Percentiles rank a stretch among this genome's conserved stretches.
phyloP scores from a whole-genome alignment of 2,329 filamentous ascomycete species.

The Niveomyces coronatus region DNA sequence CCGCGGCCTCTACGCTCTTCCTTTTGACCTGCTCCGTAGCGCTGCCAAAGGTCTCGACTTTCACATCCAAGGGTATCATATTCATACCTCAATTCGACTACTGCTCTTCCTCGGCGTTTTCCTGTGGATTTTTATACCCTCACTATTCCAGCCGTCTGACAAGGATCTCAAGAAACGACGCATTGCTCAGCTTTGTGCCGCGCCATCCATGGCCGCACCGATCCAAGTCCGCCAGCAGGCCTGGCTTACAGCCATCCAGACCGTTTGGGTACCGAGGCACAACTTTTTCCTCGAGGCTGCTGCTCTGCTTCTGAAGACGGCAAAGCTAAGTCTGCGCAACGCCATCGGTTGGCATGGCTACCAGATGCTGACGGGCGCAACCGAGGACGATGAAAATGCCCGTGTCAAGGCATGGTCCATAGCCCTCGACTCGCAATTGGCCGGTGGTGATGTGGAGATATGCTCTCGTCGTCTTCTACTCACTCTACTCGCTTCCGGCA shows the following conservation, averaged over 20 bases:
- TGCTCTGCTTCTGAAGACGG: conserved; percentile 67
- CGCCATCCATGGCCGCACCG: conserved; percentile 67
- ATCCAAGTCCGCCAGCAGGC: conserved; percentile 79
- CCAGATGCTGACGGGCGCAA: conserved; percentile 67
- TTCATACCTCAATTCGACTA: conserved; percentile 43
- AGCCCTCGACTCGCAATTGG: conserved; percentile 83
- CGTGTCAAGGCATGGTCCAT: conserved; percentile 89
- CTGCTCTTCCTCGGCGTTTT: conserved; percentile 42
- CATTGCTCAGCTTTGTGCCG: conserved; percentile 35
- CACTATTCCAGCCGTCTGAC: conserved; percentile 32
- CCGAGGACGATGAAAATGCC: conserved; percentile 74
- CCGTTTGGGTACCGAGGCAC: conserved; percentile 81
- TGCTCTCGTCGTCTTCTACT: conserved; percentile 78
- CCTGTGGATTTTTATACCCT: conserved; percentile 45
- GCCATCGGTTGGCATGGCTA: conserved; percentile 68
- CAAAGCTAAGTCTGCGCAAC: conserved; percentile 73
- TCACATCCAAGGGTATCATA: conserved; percentile 43
- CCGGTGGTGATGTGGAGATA: conserved; percentile 81
- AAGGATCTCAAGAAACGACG: conserved; percentile 44
- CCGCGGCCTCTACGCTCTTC: conserved; percentile 56
- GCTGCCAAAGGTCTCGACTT: conserved; percentile 39
- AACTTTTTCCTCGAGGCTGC: conserved; percentile 78
- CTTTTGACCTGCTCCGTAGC: conserved; percentile 44
- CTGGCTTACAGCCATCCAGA: conserved; percentile 89
- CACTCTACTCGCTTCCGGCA: conserved; percentile 79